These are phyloP conservation scores for Erythrophleum fordii DNA, from an alignment of 306 rosid species.

Conservation along the genomic window DNA sequence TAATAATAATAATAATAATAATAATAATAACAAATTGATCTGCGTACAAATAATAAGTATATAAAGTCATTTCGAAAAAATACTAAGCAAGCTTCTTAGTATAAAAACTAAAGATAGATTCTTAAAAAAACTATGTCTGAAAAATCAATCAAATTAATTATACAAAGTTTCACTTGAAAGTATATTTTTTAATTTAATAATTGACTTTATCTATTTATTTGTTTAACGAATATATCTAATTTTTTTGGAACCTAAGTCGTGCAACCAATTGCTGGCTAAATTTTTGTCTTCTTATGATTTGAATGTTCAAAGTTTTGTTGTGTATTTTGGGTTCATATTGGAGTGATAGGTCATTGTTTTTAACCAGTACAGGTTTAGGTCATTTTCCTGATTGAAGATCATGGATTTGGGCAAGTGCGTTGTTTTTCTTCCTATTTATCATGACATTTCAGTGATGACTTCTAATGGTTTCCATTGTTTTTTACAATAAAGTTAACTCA, in stretches of 20 bases:
- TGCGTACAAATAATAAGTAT: too few species aligned
- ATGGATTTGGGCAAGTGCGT: background rate
- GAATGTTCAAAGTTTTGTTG: background rate
- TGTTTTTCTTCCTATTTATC: background rate
- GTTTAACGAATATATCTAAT: too few species aligned
- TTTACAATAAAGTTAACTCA: background rate
- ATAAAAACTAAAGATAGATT: too few species aligned
- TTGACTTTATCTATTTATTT: too few species aligned
- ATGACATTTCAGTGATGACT: background rate
- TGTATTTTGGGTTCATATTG: background rate
- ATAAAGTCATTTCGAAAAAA: too few species aligned
- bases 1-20: too few species aligned
- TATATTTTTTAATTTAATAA: too few species aligned
- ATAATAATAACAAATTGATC: too few species aligned
- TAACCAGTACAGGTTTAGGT: background rate
- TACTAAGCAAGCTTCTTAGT: too few species aligned
- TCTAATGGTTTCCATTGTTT: background rate
- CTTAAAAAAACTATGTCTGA: too few species aligned
- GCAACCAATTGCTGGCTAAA: background rate
- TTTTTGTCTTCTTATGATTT: background rate
- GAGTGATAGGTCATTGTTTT: slow-evolving; percentile 3
- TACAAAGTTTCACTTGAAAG: too few species aligned
- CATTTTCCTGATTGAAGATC: background rate
- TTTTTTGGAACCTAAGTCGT: background rate
- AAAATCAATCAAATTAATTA: too few species aligned